Evolutionary conservation across 768 basidiomycete species (phyloP).

Genomic region (Chlorophyllum brunneum): DNA sequence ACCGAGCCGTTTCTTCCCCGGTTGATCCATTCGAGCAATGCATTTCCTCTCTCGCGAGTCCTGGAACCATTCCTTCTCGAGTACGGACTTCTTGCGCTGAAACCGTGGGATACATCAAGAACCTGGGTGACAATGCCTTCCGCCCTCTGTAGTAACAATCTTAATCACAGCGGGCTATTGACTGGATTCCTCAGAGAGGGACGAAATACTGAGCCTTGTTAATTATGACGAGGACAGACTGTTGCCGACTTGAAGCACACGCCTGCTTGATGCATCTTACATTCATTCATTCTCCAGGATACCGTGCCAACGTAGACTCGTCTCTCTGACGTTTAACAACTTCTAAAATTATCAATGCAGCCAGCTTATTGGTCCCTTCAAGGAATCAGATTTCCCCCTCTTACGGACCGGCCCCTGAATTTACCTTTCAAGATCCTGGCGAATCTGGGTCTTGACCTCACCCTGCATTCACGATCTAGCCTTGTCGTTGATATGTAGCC

Average conservation of each 20-base stretch:
- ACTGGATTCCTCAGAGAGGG: background rate
- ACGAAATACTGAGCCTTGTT: too few relatives aligned
- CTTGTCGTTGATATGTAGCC: background rate
- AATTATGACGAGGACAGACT: too few relatives aligned
- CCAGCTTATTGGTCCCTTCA: background rate
- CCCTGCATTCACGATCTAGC: slow-evolving; percentile 2
- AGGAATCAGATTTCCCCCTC: background rate
- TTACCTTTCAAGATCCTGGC: slow-evolving; percentile 10
- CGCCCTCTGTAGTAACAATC: background rate
- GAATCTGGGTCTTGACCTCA: background rate
- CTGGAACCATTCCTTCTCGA: slow-evolving; percentile 12
- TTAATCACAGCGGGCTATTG: background rate
- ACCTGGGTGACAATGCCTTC: background rate
- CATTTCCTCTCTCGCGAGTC: background rate
- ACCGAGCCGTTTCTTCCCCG: background rate
- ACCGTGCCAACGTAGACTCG: too few relatives aligned
- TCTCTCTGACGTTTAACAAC: background rate
- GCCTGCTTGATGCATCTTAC: too few relatives aligned
- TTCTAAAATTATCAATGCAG: background rate
- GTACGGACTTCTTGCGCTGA: slow-evolving; percentile 24
- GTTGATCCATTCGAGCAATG: background rate
- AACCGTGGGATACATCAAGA: slow-evolving; percentile 30
- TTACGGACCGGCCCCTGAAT: slow-evolving; percentile 6
- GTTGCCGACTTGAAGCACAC: too few relatives aligned
- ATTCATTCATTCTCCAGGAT: too few relatives aligned